These are phyloP conservation scores for Spathaspora gorwiae DNA, from an alignment of 805 yeast species.

Conservation along the genomic window DNA sequence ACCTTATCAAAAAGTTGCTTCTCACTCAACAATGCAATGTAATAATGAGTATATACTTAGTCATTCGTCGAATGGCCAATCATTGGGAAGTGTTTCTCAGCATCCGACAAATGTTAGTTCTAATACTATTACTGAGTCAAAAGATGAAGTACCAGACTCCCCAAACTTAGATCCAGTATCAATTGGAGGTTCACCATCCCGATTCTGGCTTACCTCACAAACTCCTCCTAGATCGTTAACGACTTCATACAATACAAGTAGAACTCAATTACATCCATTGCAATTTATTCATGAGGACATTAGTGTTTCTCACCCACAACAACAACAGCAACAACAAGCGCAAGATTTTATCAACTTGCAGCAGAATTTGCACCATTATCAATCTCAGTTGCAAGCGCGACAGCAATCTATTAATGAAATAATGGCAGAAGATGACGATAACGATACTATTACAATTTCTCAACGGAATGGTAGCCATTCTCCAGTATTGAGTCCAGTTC, in stretches of 20 bases:
- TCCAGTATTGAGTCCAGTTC: constrained; percentile 37
- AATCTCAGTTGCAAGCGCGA: constrained; percentile 5
- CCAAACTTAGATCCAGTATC: constrained; percentile 51
- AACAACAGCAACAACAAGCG: constrained; percentile 4
- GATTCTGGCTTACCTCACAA: constrained; percentile 48
- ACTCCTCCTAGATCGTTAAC: constrained; percentile 45
- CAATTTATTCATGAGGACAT: constrained; percentile 5
- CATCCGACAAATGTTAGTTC: background rate
- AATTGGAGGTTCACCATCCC: constrained; percentile 51
- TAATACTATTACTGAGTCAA: background rate
- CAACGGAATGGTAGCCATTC: constrained; percentile 15
- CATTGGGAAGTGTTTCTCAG: background rate
- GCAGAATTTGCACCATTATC: constrained; percentile 1
- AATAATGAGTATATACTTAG: constrained; percentile 1
- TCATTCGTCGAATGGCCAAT: background rate
- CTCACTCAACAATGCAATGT: constrained; percentile 19
- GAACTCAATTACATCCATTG: constrained; percentile 15
- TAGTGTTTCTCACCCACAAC: background rate
- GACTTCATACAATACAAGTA: constrained; percentile 11
- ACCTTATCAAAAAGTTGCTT: constrained; percentile 30
- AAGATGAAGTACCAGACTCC: constrained; percentile 38
- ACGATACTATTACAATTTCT: background rate
- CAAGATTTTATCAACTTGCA: background rate
- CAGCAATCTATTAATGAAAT: background rate
- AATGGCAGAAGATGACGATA: background rate